Percentiles rank a stretch among this genome's conserved stretches.
Evolutionary conservation across 2,329 filamentous ascomycete species (phyloP).

Genomic region (Mycosphaerella arachidis): DNA sequence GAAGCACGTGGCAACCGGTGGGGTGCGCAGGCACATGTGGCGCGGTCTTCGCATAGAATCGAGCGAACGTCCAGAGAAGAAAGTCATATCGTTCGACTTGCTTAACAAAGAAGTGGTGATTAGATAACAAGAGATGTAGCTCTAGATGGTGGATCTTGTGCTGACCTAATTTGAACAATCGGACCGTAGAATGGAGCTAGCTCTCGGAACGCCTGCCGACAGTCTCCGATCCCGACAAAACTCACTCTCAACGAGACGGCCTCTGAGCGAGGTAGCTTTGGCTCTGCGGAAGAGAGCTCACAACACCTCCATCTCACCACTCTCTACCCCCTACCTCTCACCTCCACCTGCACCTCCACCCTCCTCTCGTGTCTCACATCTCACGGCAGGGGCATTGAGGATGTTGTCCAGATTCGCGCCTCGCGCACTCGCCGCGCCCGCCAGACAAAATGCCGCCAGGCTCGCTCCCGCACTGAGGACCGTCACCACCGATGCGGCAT

Average conservation of each 20-base stretch:
- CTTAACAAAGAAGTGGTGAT: too few species aligned
- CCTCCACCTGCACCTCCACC: background rate
- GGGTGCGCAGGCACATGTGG: too few species aligned
- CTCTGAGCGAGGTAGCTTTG: background rate
- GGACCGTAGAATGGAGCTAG: background rate
- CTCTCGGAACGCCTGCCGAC: background rate
- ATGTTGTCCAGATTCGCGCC: conserved; percentile 38
- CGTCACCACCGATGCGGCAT: conserved; percentile 94
- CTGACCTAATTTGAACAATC: background rate
- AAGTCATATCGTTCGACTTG: too few species aligned
- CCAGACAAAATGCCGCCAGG: conserved; percentile 27
- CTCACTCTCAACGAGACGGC: background rate
- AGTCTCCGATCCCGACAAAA: too few species aligned
- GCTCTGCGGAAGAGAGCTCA: background rate
- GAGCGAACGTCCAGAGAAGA: too few species aligned
- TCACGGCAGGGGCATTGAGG: conserved; percentile 7
- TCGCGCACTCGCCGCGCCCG: conserved; percentile 32
- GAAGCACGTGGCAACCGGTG: too few species aligned
- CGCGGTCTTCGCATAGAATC: too few species aligned
- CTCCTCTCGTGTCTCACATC: background rate
- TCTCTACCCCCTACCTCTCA: conserved; percentile 4
- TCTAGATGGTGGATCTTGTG: background rate
- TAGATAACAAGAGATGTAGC: background rate
- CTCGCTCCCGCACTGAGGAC: conserved; percentile 52
- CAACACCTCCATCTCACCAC: conserved; percentile 1